Conservation (phyloP, 441 rosid species). For the Iberis amara region DNA sequence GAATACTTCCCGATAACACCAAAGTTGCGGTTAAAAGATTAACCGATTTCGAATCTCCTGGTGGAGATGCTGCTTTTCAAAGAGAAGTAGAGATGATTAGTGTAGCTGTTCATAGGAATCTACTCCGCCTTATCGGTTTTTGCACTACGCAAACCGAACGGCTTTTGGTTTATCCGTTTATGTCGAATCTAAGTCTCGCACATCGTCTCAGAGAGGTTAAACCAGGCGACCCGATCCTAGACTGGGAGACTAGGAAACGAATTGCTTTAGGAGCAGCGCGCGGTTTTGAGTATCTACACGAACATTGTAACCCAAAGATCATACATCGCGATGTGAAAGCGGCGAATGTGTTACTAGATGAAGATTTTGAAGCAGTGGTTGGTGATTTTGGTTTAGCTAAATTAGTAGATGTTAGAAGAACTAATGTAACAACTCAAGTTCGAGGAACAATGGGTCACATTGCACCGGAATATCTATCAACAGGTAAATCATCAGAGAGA, state of each 20-base stretch:
- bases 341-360: slow-evolving; percentile 82
- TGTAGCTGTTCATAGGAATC: slow-evolving; percentile 86
- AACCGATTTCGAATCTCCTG: slow-evolving; percentile 81
- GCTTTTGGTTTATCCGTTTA: slow-evolving; percentile 80
- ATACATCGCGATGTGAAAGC: slow-evolving; percentile 96
- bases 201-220: slow-evolving; percentile 82
- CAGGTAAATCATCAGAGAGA: slow-evolving; percentile 90
- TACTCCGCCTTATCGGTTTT: slow-evolving; percentile 82
- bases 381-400: slow-evolving; percentile 97
- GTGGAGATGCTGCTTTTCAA: slow-evolving; percentile 89
- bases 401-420: slow-evolving; percentile 75
- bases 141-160: slow-evolving; percentile 92
- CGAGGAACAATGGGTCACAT: slow-evolving; percentile 99
- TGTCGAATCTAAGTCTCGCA: slow-evolving; percentile 91
- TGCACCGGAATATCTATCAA: slow-evolving; percentile 92
- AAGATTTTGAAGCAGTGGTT: slow-evolving; percentile 92
- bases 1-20: slow-evolving; percentile 72
- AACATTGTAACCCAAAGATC: slow-evolving; percentile 93
- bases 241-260: slow-evolving; percentile 72
- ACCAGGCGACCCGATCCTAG: slow-evolving; percentile 68
- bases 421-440: slow-evolving; percentile 91
- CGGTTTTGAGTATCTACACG: slow-evolving; percentile 93
- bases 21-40: slow-evolving; percentile 83
- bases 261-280: slow-evolving; percentile 92
- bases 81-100: slow-evolving; percentile 97